A percentile compares a stretch with the other conserved stretches of the same genome.
These are phyloP conservation scores for Quercus gilva DNA, from an alignment of 306 rosid genomes.

Conservation along the genomic window DNA sequence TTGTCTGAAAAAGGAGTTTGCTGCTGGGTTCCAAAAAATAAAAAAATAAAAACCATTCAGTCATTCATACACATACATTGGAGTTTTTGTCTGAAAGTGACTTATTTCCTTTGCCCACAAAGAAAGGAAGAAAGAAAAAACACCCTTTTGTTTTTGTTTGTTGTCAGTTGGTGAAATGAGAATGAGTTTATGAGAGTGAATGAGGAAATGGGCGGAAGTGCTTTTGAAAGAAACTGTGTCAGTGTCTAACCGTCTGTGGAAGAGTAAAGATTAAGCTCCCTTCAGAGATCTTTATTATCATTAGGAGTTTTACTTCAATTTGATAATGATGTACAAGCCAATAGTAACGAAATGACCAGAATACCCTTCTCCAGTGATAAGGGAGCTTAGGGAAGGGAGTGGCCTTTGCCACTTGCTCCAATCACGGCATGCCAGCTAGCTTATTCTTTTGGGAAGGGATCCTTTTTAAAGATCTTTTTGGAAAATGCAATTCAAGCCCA, in stretches of 20 bases:
- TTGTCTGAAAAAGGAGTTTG: constrained; percentile 4
- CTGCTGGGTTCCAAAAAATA: not conserved
- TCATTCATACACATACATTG: not conserved
- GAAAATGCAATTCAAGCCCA: not conserved
- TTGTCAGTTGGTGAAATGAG: too few relatives aligned
- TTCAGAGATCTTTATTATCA: not conserved
- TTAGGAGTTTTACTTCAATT: not conserved
- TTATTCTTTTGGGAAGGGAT: too few relatives aligned
- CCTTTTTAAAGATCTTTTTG: not conserved
- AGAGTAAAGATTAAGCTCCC: not conserved
- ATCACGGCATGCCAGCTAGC: too few relatives aligned
- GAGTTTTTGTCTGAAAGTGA: not conserved
- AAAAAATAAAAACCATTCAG: not conserved
- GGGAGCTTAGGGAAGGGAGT: too few relatives aligned
- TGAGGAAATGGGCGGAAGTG: not conserved
- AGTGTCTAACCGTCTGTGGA: not conserved
- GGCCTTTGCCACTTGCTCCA: too few relatives aligned
- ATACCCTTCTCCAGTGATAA: not conserved
- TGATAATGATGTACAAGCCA: not conserved
- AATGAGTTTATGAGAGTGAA: not conserved
- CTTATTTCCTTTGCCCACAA: not conserved
- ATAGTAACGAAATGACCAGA: not conserved
- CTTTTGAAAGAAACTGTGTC: not conserved
- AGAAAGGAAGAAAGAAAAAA: not conserved
- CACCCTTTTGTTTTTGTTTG: not conserved